Evolutionary conservation across 225 moss, liverwort and hornwort genomes (phyloP).

Genomic region (Sphagnum contortum): DNA sequence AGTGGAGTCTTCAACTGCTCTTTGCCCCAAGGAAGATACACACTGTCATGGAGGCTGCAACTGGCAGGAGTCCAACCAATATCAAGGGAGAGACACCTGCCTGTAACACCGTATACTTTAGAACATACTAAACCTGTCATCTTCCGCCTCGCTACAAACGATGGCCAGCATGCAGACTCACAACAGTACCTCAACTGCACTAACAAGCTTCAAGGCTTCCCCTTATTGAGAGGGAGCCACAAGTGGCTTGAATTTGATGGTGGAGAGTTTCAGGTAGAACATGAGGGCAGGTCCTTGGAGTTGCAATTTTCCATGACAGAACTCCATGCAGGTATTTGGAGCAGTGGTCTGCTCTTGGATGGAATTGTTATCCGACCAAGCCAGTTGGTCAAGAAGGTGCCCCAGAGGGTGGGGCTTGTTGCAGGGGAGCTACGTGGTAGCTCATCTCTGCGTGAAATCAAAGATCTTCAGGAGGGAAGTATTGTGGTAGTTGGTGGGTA

Average conservation of each 20-base stretch:
- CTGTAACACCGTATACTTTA: no score
- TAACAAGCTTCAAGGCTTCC: no score
- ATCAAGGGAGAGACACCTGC: no score
- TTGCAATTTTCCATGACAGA: slow-evolving; percentile 6
- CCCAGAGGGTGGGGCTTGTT: no score
- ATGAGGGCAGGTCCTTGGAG: neutral
- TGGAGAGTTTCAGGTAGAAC: slow-evolving; percentile 11
- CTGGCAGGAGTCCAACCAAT: neutral
- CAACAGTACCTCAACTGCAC: no score
- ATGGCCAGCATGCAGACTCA: neutral
- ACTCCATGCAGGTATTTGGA: slow-evolving; percentile 5
- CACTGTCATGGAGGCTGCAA: slow-evolving; percentile 9
- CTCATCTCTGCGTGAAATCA: no score
- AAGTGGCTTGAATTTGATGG: slow-evolving; percentile 7
- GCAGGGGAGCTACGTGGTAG: no score
- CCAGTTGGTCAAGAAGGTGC: no score
- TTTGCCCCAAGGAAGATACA: slow-evolving; percentile 8
- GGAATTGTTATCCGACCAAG: slow-evolving; percentile 12
- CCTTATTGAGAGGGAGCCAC: slow-evolving; percentile 1
- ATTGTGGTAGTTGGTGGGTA: no score
- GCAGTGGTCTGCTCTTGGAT: slow-evolving; percentile 14
- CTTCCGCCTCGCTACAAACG: slow-evolving; percentile 6
- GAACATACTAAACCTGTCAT: neutral
- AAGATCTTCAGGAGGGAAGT: no score
- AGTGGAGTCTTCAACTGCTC: slow-evolving; percentile 6